Percentiles rank a stretch among this genome's conserved stretches.
phyloP scores from a whole-genome alignment of 345 rosid species.

The Populus euphratica region DNA sequence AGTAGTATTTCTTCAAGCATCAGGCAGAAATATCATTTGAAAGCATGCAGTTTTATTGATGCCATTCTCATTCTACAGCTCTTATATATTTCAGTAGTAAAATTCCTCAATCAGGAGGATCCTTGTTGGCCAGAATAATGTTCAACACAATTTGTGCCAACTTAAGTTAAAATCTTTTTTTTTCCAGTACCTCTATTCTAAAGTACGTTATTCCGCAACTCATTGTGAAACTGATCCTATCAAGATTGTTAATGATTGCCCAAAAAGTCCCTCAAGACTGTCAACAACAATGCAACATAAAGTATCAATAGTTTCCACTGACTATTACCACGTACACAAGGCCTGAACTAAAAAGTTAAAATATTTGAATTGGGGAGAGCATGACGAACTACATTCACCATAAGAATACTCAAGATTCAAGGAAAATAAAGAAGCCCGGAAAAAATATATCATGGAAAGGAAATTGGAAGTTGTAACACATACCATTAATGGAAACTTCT shows the following conservation, averaged over 20 bases:
- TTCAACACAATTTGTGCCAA: neutral
- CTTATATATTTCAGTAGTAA: too few relatives aligned
- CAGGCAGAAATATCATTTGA: too few relatives aligned
- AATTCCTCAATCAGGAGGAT: too few relatives aligned
- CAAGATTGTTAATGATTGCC: too few relatives aligned
- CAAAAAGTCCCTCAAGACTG: too few relatives aligned
- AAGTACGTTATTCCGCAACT: neutral
- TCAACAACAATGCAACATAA: too few relatives aligned
- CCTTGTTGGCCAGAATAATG: neutral
- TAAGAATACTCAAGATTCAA: neutral
- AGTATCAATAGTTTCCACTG: too few relatives aligned
- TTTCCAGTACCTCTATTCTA: neutral
- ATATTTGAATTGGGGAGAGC: neutral
- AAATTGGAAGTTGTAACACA: neutral
- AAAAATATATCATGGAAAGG: neutral
- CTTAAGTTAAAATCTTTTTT: neutral
- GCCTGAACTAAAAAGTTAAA: neutral
- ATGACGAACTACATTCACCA: neutral
- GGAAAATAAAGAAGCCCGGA: neutral
- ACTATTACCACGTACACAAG: neutral
- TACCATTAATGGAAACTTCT: slow-evolving; percentile 67
- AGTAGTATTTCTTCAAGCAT: neutral
- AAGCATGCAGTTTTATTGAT: too few relatives aligned
- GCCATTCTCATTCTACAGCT: too few relatives aligned
- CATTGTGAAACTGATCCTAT: too few relatives aligned